These are phyloP conservation scores for Cinchona pubescens DNA, from an alignment of 257 asterid species.

Conservation along the genomic window DNA sequence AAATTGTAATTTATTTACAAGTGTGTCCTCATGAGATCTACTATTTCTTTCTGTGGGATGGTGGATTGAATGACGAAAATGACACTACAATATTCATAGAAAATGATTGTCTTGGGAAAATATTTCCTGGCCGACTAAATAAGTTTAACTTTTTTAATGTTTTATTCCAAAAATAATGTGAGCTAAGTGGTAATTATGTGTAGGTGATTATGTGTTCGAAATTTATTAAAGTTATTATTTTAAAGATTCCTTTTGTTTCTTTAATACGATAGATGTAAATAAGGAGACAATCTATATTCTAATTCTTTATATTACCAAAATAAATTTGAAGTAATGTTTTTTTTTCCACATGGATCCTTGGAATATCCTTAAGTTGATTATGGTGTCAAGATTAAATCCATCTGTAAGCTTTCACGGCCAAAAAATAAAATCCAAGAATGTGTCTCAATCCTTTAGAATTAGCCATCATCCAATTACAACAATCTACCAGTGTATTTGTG, in stretches of 20 bases:
- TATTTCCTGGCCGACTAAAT: slow-evolving; percentile 1
- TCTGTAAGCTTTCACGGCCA: too few species aligned
- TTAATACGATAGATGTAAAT: too few species aligned
- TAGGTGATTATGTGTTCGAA: too few species aligned
- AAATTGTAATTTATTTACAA: slow-evolving; percentile 32
- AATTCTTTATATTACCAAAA: too few species aligned
- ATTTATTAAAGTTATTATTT: too few species aligned
- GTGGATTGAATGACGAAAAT: slow-evolving; percentile 19
- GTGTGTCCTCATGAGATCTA: slow-evolving; percentile 21
- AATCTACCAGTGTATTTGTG: neutral
- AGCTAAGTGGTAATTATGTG: too few species aligned
- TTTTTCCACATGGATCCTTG: neutral
- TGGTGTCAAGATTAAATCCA: neutral
- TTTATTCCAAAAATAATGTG: too few species aligned
- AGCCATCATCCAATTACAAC: neutral
- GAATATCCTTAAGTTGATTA: neutral
- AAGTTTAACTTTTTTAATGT: neutral
- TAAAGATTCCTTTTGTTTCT: too few species aligned
- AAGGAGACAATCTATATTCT: too few species aligned
- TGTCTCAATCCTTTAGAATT: neutral
- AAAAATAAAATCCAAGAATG: neutral
- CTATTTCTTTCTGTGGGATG: neutral
- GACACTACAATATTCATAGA: too few species aligned
- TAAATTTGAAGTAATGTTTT: too few species aligned
- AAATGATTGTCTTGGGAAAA: slow-evolving; percentile 29